phyloP scores from a whole-genome alignment of 148 eudicot genomes.

The Camellia lanceoleosa region DNA sequence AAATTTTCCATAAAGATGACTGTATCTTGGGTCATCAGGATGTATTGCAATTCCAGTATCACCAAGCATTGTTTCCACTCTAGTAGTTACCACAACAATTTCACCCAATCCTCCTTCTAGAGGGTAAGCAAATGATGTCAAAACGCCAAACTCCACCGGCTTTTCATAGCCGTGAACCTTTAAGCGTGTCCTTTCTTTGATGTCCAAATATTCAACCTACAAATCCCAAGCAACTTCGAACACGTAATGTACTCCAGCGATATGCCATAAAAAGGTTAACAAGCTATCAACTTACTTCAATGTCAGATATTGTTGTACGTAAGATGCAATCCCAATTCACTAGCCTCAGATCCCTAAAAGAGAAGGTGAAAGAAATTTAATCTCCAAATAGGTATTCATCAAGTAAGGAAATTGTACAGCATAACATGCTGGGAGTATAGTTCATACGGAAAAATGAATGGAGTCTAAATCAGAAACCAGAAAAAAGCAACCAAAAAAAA shows the following conservation, averaged over 20 bases:
- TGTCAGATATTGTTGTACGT: conserved; percentile 83
- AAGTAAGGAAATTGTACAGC: not conserved
- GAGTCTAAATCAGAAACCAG: no score
- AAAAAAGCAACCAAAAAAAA: no score
- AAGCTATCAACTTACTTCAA: conserved; percentile 48
- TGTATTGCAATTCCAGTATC: conserved; percentile 90
- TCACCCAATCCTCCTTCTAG: no score
- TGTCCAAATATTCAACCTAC: conserved; percentile 68
- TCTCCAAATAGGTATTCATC: not conserved
- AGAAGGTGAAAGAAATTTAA: conserved; percentile 1
- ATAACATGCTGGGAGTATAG: no score
- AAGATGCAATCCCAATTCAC: conserved; percentile 91
- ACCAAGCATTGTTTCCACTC: conserved; percentile 92
- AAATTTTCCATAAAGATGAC: conserved; percentile 64
- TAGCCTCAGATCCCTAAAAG: conserved; percentile 60
- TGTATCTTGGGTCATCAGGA: conserved; percentile 70
- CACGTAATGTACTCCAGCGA: not conserved
- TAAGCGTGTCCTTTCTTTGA: conserved; percentile 59
- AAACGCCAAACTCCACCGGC: conserved; percentile 78
- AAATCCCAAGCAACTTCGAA: conserved; percentile 20
- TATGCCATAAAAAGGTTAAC: not conserved
- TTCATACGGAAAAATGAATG: no score
- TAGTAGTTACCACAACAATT: conserved; percentile 83
- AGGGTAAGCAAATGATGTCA: conserved; percentile 80
- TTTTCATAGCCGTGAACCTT: conserved; percentile 73